These are phyloP conservation scores for Venturia pyrina DNA, from an alignment of 2,329 filamentous ascomycete genomes.

Conservation along the genomic window DNA sequence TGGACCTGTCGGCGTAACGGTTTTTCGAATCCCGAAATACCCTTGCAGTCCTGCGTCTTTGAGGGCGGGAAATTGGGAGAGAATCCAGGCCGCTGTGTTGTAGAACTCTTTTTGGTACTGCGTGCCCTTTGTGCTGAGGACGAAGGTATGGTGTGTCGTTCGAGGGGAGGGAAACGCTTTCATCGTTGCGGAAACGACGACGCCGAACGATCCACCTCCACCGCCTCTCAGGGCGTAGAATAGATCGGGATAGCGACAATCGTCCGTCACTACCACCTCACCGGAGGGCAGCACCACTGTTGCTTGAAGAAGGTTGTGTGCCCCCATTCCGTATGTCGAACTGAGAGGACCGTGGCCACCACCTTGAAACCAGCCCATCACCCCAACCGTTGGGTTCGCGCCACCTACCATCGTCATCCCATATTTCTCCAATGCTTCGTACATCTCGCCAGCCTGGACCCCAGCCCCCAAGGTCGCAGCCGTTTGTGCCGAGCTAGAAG, in stretches of 20 bases:
- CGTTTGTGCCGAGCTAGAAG: neutral
- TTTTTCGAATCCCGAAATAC: neutral
- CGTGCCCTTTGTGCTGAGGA: neutral
- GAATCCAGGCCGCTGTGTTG: neutral
- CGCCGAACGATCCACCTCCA: slow-evolving; percentile 18
- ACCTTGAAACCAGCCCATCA: slow-evolving; percentile 23
- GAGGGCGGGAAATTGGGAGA: slow-evolving; percentile 8
- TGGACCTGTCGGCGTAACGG: neutral
- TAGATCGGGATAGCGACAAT: slow-evolving; percentile 23
- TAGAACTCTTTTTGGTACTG: neutral
- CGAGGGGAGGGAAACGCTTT: slow-evolving; percentile 16
- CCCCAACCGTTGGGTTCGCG: slow-evolving; percentile 17
- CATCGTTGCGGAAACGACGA: slow-evolving; percentile 27
- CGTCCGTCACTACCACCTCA: slow-evolving; percentile 24
- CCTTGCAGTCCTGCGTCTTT: slow-evolving; percentile 9
- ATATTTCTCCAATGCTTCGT: slow-evolving; percentile 4
- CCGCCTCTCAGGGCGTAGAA: slow-evolving; percentile 9
- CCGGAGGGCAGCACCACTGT: slow-evolving; percentile 32
- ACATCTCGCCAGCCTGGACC: slow-evolving; percentile 8
- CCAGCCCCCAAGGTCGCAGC: slow-evolving; percentile 12
- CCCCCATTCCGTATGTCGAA: slow-evolving; percentile 30
- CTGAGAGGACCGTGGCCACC: slow-evolving; percentile 34
- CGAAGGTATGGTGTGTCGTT: neutral
- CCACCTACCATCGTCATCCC: slow-evolving; percentile 7
- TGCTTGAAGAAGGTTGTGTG: slow-evolving; percentile 32